These are phyloP conservation scores for Suhomyces kilbournensis DNA, from an alignment of 805 yeast species.

Conservation along the genomic window DNA sequence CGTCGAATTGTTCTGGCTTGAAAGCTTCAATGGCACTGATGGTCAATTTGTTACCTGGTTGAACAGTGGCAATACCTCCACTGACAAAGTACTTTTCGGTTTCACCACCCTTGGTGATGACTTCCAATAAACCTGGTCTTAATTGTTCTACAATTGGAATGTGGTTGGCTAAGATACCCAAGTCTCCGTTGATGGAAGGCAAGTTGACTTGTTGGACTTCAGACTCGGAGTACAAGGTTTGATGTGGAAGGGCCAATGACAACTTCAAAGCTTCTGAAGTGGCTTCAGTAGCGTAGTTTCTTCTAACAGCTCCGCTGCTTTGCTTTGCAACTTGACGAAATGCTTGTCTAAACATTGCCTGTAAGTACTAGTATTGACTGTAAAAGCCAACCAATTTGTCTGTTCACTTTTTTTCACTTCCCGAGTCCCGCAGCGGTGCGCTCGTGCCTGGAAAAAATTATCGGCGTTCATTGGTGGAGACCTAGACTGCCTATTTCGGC, in stretches of 20 bases:
- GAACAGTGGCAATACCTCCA: constrained; percentile 96
- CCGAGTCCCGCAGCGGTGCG: constrained; percentile 4
- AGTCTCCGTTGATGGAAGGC: constrained; percentile 92
- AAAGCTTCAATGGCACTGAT: constrained; percentile 95
- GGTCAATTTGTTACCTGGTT: constrained; percentile 87
- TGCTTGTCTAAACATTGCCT: constrained; percentile 58
- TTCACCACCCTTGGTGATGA: constrained; percentile 73
- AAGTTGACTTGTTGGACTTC: constrained; percentile 76
- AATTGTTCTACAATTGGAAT: constrained; percentile 96
- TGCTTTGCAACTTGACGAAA: constrained; percentile 59
- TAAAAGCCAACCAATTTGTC: not conserved
- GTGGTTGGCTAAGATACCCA: constrained; percentile 97
- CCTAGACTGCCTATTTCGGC: constrained; percentile 28
- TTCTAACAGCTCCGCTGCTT: constrained; percentile 56
- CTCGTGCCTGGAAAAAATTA: constrained; percentile 8
- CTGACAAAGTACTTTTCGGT: constrained; percentile 81
- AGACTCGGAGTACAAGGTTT: constrained; percentile 60
- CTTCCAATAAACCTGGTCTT: constrained; percentile 91
- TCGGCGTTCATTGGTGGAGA: constrained; percentile 32
- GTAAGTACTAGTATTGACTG: not conserved
- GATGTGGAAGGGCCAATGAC: constrained; percentile 89
- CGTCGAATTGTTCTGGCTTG: constrained; percentile 82
- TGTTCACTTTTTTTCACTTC: constrained; percentile 7
- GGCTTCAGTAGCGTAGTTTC: constrained; percentile 88
- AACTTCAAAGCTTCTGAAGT: constrained; percentile 73